phyloP scores from a whole-genome alignment of 2,329 filamentous ascomycete genomes.

The Fusarium tupiense region DNA sequence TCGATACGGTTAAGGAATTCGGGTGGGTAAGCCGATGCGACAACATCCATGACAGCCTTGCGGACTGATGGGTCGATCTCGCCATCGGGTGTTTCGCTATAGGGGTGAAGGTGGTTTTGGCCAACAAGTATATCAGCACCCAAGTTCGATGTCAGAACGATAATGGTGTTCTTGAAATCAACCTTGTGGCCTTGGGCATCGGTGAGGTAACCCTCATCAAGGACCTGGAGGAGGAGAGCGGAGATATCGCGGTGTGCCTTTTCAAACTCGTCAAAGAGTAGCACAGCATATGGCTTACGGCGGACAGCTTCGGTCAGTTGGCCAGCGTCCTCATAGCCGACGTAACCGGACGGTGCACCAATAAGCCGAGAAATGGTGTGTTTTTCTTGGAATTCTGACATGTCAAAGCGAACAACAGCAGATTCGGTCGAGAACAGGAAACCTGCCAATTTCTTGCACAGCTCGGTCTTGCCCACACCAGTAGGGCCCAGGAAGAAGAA shows the following conservation, averaged over 20 bases:
- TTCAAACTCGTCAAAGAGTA: constrained; percentile 97
- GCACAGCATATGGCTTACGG: constrained; percentile 92
- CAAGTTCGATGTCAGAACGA: constrained; percentile 94
- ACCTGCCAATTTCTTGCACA: constrained; percentile 93
- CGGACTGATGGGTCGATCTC: constrained; percentile 79
- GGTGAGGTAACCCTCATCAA: constrained; percentile 95
- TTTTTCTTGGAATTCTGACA: constrained; percentile 98
- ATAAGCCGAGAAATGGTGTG: constrained; percentile 95
- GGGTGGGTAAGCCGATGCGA: constrained; percentile 78
- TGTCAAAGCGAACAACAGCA: constrained; percentile 94
- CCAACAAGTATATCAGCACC: constrained; percentile 91
- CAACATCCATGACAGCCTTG: constrained; percentile 87
- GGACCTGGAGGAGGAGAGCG: constrained; percentile 87
- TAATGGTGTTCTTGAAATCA: constrained; percentile 96
- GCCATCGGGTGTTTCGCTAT: constrained; percentile 69
- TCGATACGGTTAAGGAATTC: constrained; percentile 98
- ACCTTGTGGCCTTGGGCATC: constrained; percentile 96
- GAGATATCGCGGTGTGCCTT: constrained; percentile 97
- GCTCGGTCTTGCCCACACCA: constrained; percentile 95
- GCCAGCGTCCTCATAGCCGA: constrained; percentile 96
- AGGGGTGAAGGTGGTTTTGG: constrained; percentile 71
- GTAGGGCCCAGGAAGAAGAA: constrained; percentile 99
- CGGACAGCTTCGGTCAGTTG: constrained; percentile 96
- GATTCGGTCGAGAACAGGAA: constrained; percentile 94
- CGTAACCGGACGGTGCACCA: constrained; percentile 91